Conservation (phyloP, 192 early-diverging fungal genomes). For the Coemansia javaensis region DNA sequence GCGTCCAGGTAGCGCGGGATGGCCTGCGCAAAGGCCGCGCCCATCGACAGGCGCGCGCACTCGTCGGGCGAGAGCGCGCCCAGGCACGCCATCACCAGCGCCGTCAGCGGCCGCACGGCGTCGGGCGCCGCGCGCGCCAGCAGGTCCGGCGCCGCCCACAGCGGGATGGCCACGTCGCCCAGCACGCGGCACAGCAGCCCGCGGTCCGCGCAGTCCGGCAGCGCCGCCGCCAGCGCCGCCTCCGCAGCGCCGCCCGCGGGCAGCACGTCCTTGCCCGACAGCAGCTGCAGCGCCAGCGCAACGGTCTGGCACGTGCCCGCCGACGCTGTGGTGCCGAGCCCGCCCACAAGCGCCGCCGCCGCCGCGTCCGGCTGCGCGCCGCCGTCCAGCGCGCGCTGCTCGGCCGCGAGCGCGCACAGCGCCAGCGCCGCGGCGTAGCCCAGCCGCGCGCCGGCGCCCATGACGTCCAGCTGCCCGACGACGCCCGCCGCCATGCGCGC, state of each 20-base stretch:
- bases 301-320: conserved; percentile 11
- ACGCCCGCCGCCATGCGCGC: conserved; percentile 11
- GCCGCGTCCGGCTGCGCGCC: too few species aligned
- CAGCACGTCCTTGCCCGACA: conserved; percentile 9
- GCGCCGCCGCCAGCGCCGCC: neutral
- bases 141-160: conserved; percentile 25
- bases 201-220: conserved; percentile 13
- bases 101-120: conserved; percentile 12
- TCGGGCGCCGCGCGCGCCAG: conserved; percentile 7
- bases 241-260: neutral
- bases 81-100: conserved; percentile 22
- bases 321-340: neutral
- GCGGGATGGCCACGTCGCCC: conserved; percentile 15
- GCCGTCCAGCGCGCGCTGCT: conserved; percentile 6
- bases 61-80: conserved; percentile 11
- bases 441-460: neutral
- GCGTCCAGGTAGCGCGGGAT: conserved; percentile 40
- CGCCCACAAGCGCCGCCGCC: conserved; percentile 4
- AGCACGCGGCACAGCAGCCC: conserved; percentile 7
- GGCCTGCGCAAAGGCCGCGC: conserved; percentile 24
- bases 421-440: conserved; percentile 1
- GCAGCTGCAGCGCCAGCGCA: conserved; percentile 27
- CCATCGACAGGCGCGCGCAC: conserved; percentile 10
- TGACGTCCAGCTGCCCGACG: conserved; percentile 13
- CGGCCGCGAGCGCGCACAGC: neutral